A percentile compares a stretch with the other conserved stretches of the same genome.
These are phyloP conservation scores for Fomitopsis serialis DNA, from an alignment of 768 basidiomycete genomes.

Conservation along the genomic window DNA sequence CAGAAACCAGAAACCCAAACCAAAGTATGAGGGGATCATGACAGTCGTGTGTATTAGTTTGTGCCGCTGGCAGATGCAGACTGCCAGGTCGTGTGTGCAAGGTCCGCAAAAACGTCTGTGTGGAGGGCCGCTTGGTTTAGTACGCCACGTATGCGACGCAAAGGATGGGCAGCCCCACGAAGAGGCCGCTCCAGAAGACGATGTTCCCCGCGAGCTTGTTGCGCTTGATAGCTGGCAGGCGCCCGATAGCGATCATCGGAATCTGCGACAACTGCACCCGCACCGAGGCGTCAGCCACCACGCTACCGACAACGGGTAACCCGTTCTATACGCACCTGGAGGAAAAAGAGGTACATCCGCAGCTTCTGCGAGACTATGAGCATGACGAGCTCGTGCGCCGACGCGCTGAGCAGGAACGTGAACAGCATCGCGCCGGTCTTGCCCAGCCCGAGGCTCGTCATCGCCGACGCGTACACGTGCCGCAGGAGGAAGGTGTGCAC, in stretches of 20 bases:
- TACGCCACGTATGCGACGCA: slow-evolving; percentile 72
- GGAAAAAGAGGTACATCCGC: slow-evolving; percentile 81
- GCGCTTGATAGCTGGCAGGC: slow-evolving; percentile 68
- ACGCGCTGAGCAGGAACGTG: slow-evolving; percentile 89
- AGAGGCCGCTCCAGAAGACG: slow-evolving; percentile 92
- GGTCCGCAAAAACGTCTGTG: background rate
- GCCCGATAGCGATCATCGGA: slow-evolving; percentile 80
- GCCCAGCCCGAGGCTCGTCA: slow-evolving; percentile 70
- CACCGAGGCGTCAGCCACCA: background rate
- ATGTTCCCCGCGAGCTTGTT: slow-evolving; percentile 81
- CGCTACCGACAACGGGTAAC: background rate
- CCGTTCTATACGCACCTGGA: slow-evolving; percentile 51
- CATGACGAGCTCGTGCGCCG: slow-evolving; percentile 95
- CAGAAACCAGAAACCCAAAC: too few relatives aligned
- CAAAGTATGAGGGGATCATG: too few relatives aligned
- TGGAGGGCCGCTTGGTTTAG: slow-evolving; percentile 21
- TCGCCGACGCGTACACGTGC: slow-evolving; percentile 91
- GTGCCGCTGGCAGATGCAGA: too few relatives aligned
- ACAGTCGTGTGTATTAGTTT: too few relatives aligned
- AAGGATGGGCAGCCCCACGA: slow-evolving; percentile 88
- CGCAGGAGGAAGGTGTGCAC: slow-evolving; percentile 91
- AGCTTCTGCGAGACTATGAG: slow-evolving; percentile 91
- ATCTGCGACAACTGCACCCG: slow-evolving; percentile 73
- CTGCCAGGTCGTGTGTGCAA: background rate
- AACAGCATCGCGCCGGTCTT: slow-evolving; percentile 81